These are phyloP conservation scores for Prosopis cineraria DNA, from an alignment of 306 rosid species.

Conservation along the genomic window DNA sequence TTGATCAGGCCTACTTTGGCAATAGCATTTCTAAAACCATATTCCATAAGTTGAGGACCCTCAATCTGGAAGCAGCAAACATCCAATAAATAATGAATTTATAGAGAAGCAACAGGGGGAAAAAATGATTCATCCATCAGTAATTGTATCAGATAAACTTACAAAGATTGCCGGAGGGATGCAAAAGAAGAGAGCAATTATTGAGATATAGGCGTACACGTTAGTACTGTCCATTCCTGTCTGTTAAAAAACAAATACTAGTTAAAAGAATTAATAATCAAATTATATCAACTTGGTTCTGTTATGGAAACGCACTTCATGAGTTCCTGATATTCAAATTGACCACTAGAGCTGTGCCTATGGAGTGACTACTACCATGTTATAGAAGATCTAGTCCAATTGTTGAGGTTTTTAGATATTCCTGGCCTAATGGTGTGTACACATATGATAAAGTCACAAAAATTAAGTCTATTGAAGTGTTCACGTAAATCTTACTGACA, in stretches of 20 bases:
- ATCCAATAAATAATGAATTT: not conserved
- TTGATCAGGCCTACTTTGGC: slow-evolving; percentile 68
- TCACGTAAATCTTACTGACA: not conserved
- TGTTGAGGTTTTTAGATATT: not conserved
- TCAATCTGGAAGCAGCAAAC: slow-evolving; percentile 61
- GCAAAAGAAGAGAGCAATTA: slow-evolving; percentile 73
- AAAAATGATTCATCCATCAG: not conserved
- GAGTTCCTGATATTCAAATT: not conserved
- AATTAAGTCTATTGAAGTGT: not conserved
- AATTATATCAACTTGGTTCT: not conserved
- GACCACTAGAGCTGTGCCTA: not conserved
- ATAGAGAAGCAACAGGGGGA: not conserved
- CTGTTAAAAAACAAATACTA: slow-evolving; percentile 35
- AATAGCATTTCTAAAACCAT: slow-evolving; percentile 68
- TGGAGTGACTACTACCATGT: not conserved
- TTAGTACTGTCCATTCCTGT: slow-evolving; percentile 84
- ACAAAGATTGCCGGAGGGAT: slow-evolving; percentile 73
- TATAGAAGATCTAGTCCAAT: not conserved
- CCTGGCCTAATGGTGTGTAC: not conserved
- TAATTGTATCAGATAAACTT: slow-evolving; percentile 30
- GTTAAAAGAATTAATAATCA: not conserved
- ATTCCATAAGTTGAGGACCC: slow-evolving; percentile 68
- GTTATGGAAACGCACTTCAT: not conserved
- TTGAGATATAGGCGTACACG: slow-evolving; percentile 72
- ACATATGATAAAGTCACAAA: not conserved